Evolutionary conservation across 768 basidiomycete genomes (phyloP).

Genomic region (Lactifluus volemus): DNA sequence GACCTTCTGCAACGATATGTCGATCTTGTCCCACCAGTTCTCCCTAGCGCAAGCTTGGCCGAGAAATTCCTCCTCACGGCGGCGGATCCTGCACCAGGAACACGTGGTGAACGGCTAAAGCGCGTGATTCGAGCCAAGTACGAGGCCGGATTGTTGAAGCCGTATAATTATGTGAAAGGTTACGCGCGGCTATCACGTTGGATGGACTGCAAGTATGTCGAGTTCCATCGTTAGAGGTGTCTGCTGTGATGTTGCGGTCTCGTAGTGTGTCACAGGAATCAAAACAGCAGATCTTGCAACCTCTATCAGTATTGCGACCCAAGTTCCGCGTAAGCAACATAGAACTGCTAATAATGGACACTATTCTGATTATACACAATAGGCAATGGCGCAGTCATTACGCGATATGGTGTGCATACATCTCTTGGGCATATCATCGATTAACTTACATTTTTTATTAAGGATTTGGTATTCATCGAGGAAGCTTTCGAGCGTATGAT

Average conservation of each 20-base stretch:
- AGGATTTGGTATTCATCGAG: conserved; percentile 96
- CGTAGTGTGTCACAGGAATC: conserved; percentile 80
- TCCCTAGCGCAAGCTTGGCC: conserved; percentile 69
- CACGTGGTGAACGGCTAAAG: conserved; percentile 81
- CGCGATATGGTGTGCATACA: conserved; percentile 56
- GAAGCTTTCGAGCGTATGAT: conserved; percentile 94
- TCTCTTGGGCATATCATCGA: not conserved
- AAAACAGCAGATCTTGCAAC: conserved; percentile 85
- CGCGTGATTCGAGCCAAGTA: conserved; percentile 94
- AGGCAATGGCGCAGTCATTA: conserved; percentile 79
- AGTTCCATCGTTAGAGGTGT: conserved; percentile 10
- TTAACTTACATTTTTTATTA: conserved; percentile 1
- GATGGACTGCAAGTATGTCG: conserved; percentile 85
- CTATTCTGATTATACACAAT: not conserved
- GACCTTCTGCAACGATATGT: conserved; percentile 26
- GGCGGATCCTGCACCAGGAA: conserved; percentile 88
- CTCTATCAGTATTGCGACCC: conserved; percentile 74
- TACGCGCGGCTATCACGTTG: conserved; percentile 85
- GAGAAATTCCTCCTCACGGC: conserved; percentile 89
- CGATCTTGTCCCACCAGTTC: conserved; percentile 40
- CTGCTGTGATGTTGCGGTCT: not conserved
- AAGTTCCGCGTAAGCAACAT: conserved; percentile 61
- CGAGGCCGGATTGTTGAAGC: conserved; percentile 89
- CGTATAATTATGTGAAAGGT: conserved; percentile 95
- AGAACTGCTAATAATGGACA: not conserved